These are phyloP conservation scores for Salicornia ramosissima DNA, from an alignment of 148 eudicot genomes.

Conservation along the genomic window DNA sequence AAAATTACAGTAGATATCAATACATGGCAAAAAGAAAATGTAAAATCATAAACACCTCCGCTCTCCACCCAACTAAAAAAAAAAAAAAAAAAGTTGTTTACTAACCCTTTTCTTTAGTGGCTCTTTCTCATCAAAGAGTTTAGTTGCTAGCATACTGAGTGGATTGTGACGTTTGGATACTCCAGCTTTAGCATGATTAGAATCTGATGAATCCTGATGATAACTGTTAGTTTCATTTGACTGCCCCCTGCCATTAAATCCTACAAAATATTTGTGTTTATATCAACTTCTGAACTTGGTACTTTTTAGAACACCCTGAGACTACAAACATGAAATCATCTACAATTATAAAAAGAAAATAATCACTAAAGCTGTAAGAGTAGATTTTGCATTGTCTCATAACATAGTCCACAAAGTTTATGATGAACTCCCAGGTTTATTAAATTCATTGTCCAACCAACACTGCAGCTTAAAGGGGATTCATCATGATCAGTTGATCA, in stretches of 20 bases:
- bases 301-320: background rate
- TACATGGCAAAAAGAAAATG: background rate
- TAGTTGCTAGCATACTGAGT: constrained; percentile 34
- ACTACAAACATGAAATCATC: background rate
- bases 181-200: constrained; percentile 29
- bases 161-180: constrained; percentile 26
- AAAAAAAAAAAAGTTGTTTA: background rate
- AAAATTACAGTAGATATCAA: background rate
- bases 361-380: background rate
- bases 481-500: background rate
- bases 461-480: background rate
- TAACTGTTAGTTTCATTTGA: constrained; percentile 23
- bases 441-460: background rate
- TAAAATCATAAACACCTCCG: background rate
- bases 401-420: background rate
- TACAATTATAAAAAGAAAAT: background rate
- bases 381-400: too few species aligned
- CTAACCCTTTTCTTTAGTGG: constrained; percentile 55
- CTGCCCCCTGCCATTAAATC: constrained; percentile 28
- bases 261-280: constrained; percentile 35
- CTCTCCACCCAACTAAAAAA: background rate
- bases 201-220: constrained; percentile 35
- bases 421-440: background rate
- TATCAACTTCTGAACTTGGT: too few species aligned
- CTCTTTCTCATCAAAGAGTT: constrained; percentile 51